Evolutionary conservation across 208 protist species (phyloP).

Genomic region (Tetramitus jugosus): DNA sequence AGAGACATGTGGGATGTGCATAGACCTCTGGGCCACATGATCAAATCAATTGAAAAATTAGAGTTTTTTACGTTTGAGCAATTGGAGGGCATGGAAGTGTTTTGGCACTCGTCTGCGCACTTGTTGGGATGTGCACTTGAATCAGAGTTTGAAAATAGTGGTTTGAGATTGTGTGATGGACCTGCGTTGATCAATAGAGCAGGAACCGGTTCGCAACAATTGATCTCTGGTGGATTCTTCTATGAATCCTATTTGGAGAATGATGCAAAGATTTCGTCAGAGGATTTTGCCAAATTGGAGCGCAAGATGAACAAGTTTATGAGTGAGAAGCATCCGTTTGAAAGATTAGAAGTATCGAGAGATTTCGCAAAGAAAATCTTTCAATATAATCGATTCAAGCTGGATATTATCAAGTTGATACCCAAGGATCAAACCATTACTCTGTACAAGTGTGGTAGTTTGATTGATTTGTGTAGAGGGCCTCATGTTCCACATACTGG

Average conservation of each 20-base stretch:
- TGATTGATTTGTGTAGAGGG: conserved; percentile 48
- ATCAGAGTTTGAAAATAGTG: background rate
- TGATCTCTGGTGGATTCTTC: conserved; percentile 22
- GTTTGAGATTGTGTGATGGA: conserved; percentile 18
- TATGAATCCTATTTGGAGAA: background rate
- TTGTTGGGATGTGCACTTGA: conserved; percentile 39
- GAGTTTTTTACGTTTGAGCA: no score
- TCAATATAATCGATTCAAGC: conserved; percentile 35
- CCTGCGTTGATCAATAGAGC: conserved; percentile 35
- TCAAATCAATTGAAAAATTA: no score
- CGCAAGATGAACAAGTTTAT: background rate
- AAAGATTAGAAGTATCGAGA: conserved; percentile 27
- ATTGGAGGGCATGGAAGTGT: conserved; percentile 35
- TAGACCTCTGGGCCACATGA: no score
- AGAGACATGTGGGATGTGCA: no score
- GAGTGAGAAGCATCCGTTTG: conserved; percentile 19
- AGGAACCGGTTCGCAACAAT: conserved; percentile 34
- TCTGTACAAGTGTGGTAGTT: conserved; percentile 39
- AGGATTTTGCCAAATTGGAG: conserved; percentile 25
- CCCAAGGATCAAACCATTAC: conserved; percentile 11
- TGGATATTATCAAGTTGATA: conserved; percentile 31
- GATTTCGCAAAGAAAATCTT: conserved; percentile 38
- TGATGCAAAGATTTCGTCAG: background rate
- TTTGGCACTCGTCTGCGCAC: conserved; percentile 48
- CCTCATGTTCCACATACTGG: conserved; percentile 38